These are phyloP conservation scores for Massarina eburnea DNA, from an alignment of 2,329 filamentous ascomycete genomes.

Conservation along the genomic window DNA sequence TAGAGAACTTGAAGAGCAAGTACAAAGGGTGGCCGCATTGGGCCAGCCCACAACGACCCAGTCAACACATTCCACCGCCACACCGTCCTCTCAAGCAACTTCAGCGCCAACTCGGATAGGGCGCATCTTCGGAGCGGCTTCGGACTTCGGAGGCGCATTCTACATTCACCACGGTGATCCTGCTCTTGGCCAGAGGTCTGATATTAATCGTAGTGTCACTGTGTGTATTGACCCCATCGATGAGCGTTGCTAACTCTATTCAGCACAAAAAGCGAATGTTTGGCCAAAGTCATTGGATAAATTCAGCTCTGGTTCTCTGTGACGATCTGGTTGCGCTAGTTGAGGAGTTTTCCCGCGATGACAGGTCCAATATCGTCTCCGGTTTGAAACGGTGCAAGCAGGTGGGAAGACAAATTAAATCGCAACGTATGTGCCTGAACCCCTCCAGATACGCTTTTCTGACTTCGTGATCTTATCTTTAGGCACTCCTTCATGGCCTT, in stretches of 20 bases:
- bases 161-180: conserved; percentile 46
- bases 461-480: neutral
- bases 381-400: conserved; percentile 56
- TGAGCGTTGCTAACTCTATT: too few relatives aligned
- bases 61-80: conserved; percentile 9
- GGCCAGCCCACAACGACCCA: conserved; percentile 15
- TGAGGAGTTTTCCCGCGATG: conserved; percentile 40
- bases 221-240: too few relatives aligned
- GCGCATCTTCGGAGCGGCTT: conserved; percentile 23
- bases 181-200: conserved; percentile 30
- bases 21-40: conserved; percentile 18
- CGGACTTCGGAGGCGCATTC: conserved; percentile 48
- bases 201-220: conserved; percentile 48
- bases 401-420: conserved; percentile 57
- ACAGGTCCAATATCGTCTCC: conserved; percentile 38
- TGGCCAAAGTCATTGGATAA: conserved; percentile 62
- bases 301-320: conserved; percentile 47
- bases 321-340: conserved; percentile 49
- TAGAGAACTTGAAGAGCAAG: conserved; percentile 49
- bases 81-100: conserved; percentile 15
- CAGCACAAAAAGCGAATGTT: conserved; percentile 59
- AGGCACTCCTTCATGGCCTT: conserved; percentile 51
- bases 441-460: neutral
- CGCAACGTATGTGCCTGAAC: conserved; percentile 34
- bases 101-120: conserved; percentile 28